Percentiles rank a stretch among this genome's conserved stretches.
phyloP scores from a whole-genome alignment of 2,329 filamentous ascomycete species.

The Aspergillus novoparasiticus region DNA sequence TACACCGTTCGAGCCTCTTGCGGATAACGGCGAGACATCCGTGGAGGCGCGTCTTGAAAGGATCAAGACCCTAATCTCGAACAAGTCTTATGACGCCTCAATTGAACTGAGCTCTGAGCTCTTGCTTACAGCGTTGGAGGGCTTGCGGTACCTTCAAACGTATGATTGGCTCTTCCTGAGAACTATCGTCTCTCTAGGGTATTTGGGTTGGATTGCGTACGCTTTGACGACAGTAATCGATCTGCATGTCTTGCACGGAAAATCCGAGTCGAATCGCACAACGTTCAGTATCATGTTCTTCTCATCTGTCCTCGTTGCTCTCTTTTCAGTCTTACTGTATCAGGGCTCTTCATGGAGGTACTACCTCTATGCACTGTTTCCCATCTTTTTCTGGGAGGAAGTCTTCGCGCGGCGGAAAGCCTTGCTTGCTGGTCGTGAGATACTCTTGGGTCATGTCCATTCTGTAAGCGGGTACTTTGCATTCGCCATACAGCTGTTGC shows the following conservation, averaged over 20 bases:
- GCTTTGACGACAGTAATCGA: constrained; percentile 87
- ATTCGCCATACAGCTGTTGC: constrained; percentile 64
- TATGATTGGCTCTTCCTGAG: constrained; percentile 98
- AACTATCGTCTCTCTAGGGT: constrained; percentile 84
- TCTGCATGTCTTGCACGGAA: constrained; percentile 77
- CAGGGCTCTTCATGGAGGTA: constrained; percentile 82
- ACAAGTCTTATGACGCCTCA: constrained; percentile 70
- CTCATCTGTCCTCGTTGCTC: constrained; percentile 69
- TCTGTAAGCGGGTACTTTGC: constrained; percentile 60
- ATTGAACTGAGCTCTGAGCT: constrained; percentile 77
- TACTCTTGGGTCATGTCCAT: constrained; percentile 70
- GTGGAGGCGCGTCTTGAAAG: constrained; percentile 67
- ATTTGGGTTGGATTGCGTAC: constrained; percentile 94
- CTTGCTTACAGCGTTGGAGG: constrained; percentile 75
- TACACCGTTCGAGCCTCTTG: constrained; percentile 72
- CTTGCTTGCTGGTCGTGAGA: constrained; percentile 65
- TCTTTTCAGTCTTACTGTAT: constrained; percentile 78
- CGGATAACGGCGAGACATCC: constrained; percentile 59
- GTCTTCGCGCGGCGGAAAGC: constrained; percentile 77
- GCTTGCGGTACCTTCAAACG: constrained; percentile 90
- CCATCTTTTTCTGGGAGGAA: constrained; percentile 95
- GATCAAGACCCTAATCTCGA: constrained; percentile 69
- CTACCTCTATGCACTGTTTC: constrained; percentile 90
- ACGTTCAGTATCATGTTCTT: constrained; percentile 65
- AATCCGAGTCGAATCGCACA: constrained; percentile 65